Evolutionary conservation across 106 monocot genomes (phyloP), one percentile per base, ranked within the genome.

Genomic region (Dactylorhiza incarnata): DNA sequence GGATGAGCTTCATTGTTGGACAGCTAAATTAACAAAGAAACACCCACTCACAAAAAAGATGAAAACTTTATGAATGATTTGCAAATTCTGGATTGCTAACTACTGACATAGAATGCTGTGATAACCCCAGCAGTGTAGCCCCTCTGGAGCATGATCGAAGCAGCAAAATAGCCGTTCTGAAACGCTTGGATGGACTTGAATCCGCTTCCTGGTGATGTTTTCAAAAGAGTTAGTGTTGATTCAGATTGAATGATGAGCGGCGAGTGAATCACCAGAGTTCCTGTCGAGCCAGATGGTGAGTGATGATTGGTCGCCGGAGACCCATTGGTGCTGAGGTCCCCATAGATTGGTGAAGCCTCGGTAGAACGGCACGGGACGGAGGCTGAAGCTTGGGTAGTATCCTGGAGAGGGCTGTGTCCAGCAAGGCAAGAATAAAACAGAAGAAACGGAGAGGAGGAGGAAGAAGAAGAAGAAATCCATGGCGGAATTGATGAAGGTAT

Each of bases 61-160:
- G 13, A 3, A 48, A 48, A 10, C 23, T 7, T 11, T 9, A 22
- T 49, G 2, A 29, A 23, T 72, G n/a, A 72, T 44, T 48, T 69
- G 4, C 7, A 46, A 17, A 4, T 45, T 45, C 11, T 8, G 0
- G 22, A 3, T 22, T 72, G 2, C 23, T n/a, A n/a, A n/a, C n/a
- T 23, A 72, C 72, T 72, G 22, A 72, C 72, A 61, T 89, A 92
- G 77, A 92, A 83, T 23, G 87, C 87, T 6, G 89, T 87, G 53
- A 83, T 92, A 59, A 81, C 81, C 24, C 92, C 92, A 25, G 92
- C 92, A n/a, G 92, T 92, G 83, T 92, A 89, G 12, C 92, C 92
- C 3, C 46, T 14, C 25, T 92, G 92, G 15, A 92, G 89, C 74
- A 85, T 87, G 74, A 92, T 81, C 2, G 89, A 92, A 0, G 79